Evolutionary conservation across 2,329 filamentous ascomycete genomes (phyloP).

Genomic region (Colletotrichum tofieldiae): DNA sequence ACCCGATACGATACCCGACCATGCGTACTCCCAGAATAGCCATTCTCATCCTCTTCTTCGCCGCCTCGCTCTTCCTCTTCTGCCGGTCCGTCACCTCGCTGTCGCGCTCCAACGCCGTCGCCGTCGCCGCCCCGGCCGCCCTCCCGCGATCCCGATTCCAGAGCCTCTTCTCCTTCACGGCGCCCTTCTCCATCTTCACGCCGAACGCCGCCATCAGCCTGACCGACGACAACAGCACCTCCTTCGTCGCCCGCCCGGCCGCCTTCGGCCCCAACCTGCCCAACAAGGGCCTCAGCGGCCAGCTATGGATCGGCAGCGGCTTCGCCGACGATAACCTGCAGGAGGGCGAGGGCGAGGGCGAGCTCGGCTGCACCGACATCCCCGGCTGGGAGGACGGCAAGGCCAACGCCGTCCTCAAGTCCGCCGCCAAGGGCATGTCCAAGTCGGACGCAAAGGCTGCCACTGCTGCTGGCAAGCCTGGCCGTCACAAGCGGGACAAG

Average conservation of each 20-base stretch:
- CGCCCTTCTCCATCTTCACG: constrained; percentile 90
- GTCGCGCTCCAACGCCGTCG: constrained; percentile 45
- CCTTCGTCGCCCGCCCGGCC: constrained; percentile 93
- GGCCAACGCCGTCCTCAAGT: constrained; percentile 61
- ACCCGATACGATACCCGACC: constrained; percentile 47
- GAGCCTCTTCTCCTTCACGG: constrained; percentile 78
- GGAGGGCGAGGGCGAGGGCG: constrained; percentile 79
- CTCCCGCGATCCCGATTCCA: constrained; percentile 62
- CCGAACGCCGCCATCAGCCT: constrained; percentile 96
- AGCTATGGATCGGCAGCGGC: constrained; percentile 93
- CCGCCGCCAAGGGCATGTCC: constrained; percentile 51
- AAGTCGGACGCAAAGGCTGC: constrained; percentile 48
- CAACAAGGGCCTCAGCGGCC: constrained; percentile 83
- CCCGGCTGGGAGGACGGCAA: constrained; percentile 84
- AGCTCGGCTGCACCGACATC: constrained; percentile 95
- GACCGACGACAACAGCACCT: constrained; percentile 98
- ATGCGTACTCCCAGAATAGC: constrained; percentile 71
- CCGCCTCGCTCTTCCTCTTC: constrained; percentile 69
- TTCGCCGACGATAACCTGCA: constrained; percentile 85
- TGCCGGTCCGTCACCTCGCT: constrained; percentile 66
- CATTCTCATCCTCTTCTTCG: constrained; percentile 69
- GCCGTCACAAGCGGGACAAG: constrained; percentile 55
- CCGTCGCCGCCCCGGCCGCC: constrained; percentile 41
- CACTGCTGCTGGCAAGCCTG: constrained; percentile 50
- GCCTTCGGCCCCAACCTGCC: constrained; percentile 90